Evolutionary conservation across 2,329 filamentous ascomycete species (phyloP), one percentile per base, ranked within the genome.

Genomic region (Pseudopithomyces maydicus): DNA sequence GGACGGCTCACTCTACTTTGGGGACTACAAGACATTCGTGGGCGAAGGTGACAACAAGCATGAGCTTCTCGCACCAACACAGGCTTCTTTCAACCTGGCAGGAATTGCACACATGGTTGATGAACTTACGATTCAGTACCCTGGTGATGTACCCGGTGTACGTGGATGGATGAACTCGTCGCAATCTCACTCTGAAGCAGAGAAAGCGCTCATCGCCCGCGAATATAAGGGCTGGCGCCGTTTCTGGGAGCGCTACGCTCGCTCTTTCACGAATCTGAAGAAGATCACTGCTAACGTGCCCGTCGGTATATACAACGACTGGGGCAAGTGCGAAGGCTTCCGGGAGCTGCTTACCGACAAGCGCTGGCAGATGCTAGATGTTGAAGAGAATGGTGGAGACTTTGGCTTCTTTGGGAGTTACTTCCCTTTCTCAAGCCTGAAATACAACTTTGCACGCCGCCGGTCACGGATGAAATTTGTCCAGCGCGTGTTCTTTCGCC

Each of bases 81-180:
- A 75, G 45, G 69, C 72, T 2, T 62, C 62, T 23, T 75, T 74
- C 59, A 73, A 68, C 35, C 62, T 75, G 2, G 66, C 63, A 1
- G 50, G 58, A 3, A 72, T 75, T 35, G 73, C 73, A 1, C 59
- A 67, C 50, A 69, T 75, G 60, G 66, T 75, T 14, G 72, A 75
- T 46, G 73, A 75, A 52, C 68, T 75, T 26, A 73, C 64, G 2
- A 74, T 75, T 17, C 68, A 74, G 43, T 75, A 75, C 50, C 66
- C 71, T 2, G 44, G 61, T 20, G 70, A 74, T 50, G 67, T 74
- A 5, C 73, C 72, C 12, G 67, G 71, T 22, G 68, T 74, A 1
- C 60, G 63, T 7, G 65, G 70, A 52, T 72, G 64, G 67, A 49
- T 65, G 7, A 64, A 66, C 17, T 45, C 56, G 1, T 59, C 62